Conservation (phyloP, 352 stramenopile species). For the Phytophthora quininea region DNA sequence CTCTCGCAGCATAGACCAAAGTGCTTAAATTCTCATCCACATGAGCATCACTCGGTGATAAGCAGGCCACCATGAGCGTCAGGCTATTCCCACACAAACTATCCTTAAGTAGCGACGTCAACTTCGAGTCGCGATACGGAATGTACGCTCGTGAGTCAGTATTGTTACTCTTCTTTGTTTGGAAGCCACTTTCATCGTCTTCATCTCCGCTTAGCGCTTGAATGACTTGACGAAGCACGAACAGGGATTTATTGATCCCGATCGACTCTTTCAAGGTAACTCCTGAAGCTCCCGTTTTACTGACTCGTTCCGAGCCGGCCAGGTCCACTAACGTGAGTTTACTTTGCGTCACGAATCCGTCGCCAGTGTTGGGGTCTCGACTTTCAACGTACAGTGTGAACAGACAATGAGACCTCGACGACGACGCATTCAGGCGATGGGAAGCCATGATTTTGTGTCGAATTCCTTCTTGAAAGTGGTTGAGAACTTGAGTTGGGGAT, state of each 20-base stretch:
- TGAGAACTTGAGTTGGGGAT: constrained; percentile 45
- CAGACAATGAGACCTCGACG: constrained; percentile 71
- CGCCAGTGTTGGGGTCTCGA: constrained; percentile 21
- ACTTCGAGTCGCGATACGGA: constrained; percentile 70
- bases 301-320: constrained; percentile 91
- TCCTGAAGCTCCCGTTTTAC: constrained; percentile 54
- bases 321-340: constrained; percentile 93
- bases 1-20: constrained; percentile 61
- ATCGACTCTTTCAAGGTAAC: constrained; percentile 40
- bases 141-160: constrained; percentile 32
- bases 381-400: constrained; percentile 73
- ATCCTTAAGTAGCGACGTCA: constrained; percentile 68
- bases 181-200: constrained; percentile 4
- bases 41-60: constrained; percentile 59
- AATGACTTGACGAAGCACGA: constrained; percentile 80
- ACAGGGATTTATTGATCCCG: constrained; percentile 68
- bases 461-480: constrained; percentile 58
- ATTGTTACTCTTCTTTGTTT: constrained; percentile 11
- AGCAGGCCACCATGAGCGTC: constrained; percentile 73
- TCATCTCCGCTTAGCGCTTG: constrained; percentile 72
- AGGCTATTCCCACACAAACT: constrained; percentile 64
- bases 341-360: constrained; percentile 42
- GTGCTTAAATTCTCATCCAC: constrained; percentile 73
- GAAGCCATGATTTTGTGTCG: constrained; percentile 71
- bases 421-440: constrained; percentile 71